Conservation (phyloP, 305 asterid genomes). For the Fraxinus greggii region DNA sequence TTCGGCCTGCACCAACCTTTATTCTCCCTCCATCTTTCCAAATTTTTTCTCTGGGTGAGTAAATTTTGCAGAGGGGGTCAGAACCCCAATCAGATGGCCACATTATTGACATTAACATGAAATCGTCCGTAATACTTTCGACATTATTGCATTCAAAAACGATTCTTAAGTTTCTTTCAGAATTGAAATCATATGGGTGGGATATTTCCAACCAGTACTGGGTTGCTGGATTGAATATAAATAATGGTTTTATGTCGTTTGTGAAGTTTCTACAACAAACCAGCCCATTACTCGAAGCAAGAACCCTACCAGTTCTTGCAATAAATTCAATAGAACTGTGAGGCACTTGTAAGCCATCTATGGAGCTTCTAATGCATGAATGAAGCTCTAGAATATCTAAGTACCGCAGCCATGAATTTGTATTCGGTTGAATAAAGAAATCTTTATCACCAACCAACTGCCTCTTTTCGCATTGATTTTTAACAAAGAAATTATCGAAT, state of each 20-base stretch:
- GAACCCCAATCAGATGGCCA: background rate
- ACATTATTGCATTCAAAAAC: background rate
- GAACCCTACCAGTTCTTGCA: background rate
- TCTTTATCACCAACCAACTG: background rate
- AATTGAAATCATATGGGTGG: background rate
- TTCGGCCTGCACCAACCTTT: background rate
- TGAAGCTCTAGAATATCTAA: background rate
- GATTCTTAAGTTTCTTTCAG: background rate
- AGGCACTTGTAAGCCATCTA: conserved; percentile 24
- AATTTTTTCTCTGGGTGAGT: background rate
- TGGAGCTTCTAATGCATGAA: background rate
- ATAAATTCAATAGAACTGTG: background rate
- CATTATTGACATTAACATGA: background rate
- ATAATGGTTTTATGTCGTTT: background rate
- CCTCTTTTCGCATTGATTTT: background rate
- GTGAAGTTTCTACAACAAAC: background rate
- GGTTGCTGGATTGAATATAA: conserved; percentile 20
- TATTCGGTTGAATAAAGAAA: background rate
- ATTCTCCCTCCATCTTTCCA: conserved; percentile 8
- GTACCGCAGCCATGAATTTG: background rate
- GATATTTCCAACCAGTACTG: background rate
- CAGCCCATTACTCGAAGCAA: conserved; percentile 14
- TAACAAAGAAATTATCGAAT: background rate
- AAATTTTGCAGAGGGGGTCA: background rate
- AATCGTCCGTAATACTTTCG: background rate